Evolutionary conservation across 2,329 filamentous ascomycete genomes (phyloP), one percentile per base, ranked within the genome.

Genomic region (Onygena corvina): DNA sequence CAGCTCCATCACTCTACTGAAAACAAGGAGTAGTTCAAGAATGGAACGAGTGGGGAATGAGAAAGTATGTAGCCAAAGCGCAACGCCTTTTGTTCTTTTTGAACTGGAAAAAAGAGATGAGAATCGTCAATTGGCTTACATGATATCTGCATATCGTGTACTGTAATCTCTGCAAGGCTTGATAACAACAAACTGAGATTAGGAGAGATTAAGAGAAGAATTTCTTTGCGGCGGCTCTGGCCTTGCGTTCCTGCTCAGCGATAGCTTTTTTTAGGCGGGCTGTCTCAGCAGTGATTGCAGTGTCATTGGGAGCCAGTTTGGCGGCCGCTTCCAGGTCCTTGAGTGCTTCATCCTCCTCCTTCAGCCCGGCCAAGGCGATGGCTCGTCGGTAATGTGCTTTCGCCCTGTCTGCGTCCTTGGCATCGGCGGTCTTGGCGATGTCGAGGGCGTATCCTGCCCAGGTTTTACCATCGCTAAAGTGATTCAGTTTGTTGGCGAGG

Each of bases 191-290:
- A 12, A 18, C 52, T 27, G 52, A 11, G 11, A 14, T 46, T 25
- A 12, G 30, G 30, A 12, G 18, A 25, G 20, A 18, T 53, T 27
- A 54, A 11, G 52, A 54, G 64, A 96, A 96, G 69, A 93, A 92
- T 72, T 94, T 96, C 72, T 84, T 85, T 65, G 90, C 94, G 4
- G 83, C 84, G 58, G 85, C 86, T 77, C 89, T 93, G 74, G 95
- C 86, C 78, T 89, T 94, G 64, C 84, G 84, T 54, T 80, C 76
- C 53, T 83, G 77, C 51, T 83, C 84, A 8, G 79, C 75, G 21
- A 84, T 77, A 59, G 76, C 79, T 71, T 83, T 83, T 77, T 89
- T 94, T 47, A 92, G 80, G n/a, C 75, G 69, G 14, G 77, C 75
- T 49, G 93, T 75, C 70, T 95, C 88, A 59, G 79, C 83, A 53